Evolutionary conservation across 192 early-diverging fungal species (phyloP).

Genomic region (Dissophora globulifera): DNA sequence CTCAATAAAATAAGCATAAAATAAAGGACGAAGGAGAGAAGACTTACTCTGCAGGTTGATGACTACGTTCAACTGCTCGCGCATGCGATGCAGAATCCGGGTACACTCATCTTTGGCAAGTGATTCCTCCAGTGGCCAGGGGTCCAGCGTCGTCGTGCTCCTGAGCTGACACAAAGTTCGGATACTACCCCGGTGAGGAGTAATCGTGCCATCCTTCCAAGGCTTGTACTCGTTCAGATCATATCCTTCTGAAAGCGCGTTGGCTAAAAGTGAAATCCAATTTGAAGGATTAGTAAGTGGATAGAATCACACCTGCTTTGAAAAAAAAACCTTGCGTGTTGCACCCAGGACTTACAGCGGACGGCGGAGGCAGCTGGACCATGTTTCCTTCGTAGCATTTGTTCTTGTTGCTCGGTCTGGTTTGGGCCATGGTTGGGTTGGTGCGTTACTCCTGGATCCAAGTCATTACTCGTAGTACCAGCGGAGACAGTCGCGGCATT

Average conservation of each 20-base stretch:
- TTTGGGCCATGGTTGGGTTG: too few species aligned
- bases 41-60: constrained; percentile 45
- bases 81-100: constrained; percentile 43
- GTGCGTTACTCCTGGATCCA: too few species aligned
- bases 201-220: constrained; percentile 39
- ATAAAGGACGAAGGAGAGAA: not conserved
- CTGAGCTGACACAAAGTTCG: constrained; percentile 14
- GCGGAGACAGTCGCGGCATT: too few species aligned
- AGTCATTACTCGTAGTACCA: too few species aligned
- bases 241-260: constrained; percentile 42
- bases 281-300: too few species aligned
- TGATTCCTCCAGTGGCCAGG: constrained; percentile 38
- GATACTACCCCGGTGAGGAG: constrained; percentile 23
- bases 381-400: constrained; percentile 12
- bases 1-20: not conserved
- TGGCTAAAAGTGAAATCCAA: constrained; percentile 7
- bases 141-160: constrained; percentile 24
- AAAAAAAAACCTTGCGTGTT: too few species aligned
- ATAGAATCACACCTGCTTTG: too few species aligned
- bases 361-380: constrained; percentile 7
- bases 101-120: constrained; percentile 43
- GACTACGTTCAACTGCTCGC: constrained; percentile 49
- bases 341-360: constrained; percentile 19
- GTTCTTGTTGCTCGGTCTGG: constrained; percentile 5
- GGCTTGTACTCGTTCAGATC: constrained; percentile 37